Evolutionary conservation across 257 asterid genomes (phyloP).

Genomic region (Solanum pinnatisectum): DNA sequence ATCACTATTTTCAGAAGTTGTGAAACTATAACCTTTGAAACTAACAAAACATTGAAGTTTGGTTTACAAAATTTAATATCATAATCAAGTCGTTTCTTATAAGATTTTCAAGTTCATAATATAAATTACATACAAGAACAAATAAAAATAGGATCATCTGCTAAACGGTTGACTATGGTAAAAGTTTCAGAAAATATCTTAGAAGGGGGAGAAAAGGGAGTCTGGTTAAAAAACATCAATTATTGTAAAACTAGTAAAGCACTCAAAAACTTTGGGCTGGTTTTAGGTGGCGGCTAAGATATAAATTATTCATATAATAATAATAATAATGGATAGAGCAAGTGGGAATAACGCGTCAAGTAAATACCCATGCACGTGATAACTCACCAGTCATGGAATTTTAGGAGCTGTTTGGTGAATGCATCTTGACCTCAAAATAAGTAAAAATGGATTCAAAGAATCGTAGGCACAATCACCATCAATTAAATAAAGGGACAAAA

Average conservation of each 20-base stretch:
- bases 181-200: background rate
- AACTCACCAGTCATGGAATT: background rate
- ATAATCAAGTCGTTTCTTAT: background rate
- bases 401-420: constrained; percentile 7
- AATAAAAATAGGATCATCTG: background rate
- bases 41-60: background rate
- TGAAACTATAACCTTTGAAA: background rate
- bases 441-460: constrained; percentile 1
- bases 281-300: background rate
- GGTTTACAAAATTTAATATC: background rate
- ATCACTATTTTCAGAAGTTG: background rate
- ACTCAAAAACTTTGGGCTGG: background rate
- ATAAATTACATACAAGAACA: background rate
- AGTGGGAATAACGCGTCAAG: background rate
- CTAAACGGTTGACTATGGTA: background rate
- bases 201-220: background rate
- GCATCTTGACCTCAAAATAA: background rate
- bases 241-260: background rate
- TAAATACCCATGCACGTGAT: constrained; percentile 15
- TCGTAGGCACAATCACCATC: constrained; percentile 3
- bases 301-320: background rate
- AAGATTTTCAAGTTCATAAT: background rate
- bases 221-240: background rate
- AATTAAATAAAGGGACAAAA: background rate
- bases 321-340: background rate